These are phyloP conservation scores for Actinomortierella ambigua DNA, from an alignment of 371 early-diverging fungal species.

Conservation along the genomic window DNA sequence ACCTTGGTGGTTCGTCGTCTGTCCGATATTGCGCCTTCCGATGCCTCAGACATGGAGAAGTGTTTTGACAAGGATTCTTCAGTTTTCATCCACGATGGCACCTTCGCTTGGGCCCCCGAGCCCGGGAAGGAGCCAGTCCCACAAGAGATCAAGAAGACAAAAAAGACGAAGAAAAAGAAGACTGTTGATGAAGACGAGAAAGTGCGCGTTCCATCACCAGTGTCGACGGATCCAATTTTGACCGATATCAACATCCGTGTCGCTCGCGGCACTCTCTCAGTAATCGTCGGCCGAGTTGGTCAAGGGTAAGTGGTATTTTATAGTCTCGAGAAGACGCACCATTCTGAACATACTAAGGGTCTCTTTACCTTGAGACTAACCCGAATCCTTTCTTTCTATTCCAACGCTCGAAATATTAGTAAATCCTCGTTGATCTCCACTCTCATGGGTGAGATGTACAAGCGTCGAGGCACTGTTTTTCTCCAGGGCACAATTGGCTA, in stretches of 20 bases:
- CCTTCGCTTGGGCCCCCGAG: conserved; percentile 39
- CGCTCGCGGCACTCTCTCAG: conserved; percentile 60
- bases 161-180: conserved; percentile 9
- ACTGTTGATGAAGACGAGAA: conserved; percentile 18
- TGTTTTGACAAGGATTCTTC: too few species aligned
- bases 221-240: conserved; percentile 50
- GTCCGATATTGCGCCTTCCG: too few species aligned
- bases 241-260: conserved; percentile 65
- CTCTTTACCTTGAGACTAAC: too few species aligned
- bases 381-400: too few species aligned
- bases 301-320: too few species aligned
- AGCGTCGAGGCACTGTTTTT: conserved; percentile 32
- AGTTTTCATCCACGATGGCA: conserved; percentile 11
- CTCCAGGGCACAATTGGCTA: conserved; percentile 61
- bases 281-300: conserved; percentile 85
- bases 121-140: conserved; percentile 28
- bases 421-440: conserved; percentile 51
- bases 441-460: conserved; percentile 53
- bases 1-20: conserved; percentile 46
- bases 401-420: conserved; percentile 60
- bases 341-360: background rate
- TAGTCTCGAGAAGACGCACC: too few species aligned
- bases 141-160: conserved; percentile 49
- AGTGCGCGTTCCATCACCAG: conserved; percentile 2
- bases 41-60: too few species aligned